Evolutionary conservation across 495 filamentous ascomycete genomes (phyloP).

Genomic region (Astrothelium macrocarpum): DNA sequence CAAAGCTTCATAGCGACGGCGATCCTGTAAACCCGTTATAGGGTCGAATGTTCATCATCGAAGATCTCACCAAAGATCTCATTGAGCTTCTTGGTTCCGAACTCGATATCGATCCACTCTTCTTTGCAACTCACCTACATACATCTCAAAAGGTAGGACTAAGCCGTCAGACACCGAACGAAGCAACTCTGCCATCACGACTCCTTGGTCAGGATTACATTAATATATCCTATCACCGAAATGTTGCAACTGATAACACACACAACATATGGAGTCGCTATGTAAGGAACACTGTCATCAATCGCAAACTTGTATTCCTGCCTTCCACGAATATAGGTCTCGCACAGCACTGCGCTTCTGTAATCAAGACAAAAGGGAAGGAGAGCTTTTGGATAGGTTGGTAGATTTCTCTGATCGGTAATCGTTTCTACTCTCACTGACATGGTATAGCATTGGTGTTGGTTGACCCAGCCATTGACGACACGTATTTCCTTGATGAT

Average conservation of each 20-base stretch:
- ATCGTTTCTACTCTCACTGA: no score
- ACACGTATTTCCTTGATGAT: neutral
- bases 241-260: neutral
- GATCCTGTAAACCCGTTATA: neutral
- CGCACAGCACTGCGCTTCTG: slow-evolving; percentile 16
- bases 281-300: no score
- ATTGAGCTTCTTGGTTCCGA: slow-evolving; percentile 12
- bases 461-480: neutral
- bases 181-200: neutral
- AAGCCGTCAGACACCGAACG: neutral
- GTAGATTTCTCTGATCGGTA: no score
- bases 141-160: neutral
- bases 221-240: neutral
- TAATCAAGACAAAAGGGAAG: slow-evolving; percentile 2
- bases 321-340: slow-evolving; percentile 9
- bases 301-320: slow-evolving; percentile 11
- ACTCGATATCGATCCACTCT: slow-evolving; percentile 14
- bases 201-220: neutral
- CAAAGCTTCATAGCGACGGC: neutral
- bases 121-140: slow-evolving; percentile 6
- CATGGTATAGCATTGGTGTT: no score
- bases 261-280: no score
- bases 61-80: slow-evolving; percentile 13
- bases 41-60: slow-evolving; percentile 15
- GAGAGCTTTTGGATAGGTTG: no score